Base-by-base conservation (phyloP, 1,139 yeast species). In the Zygoascus sp. region DNA sequence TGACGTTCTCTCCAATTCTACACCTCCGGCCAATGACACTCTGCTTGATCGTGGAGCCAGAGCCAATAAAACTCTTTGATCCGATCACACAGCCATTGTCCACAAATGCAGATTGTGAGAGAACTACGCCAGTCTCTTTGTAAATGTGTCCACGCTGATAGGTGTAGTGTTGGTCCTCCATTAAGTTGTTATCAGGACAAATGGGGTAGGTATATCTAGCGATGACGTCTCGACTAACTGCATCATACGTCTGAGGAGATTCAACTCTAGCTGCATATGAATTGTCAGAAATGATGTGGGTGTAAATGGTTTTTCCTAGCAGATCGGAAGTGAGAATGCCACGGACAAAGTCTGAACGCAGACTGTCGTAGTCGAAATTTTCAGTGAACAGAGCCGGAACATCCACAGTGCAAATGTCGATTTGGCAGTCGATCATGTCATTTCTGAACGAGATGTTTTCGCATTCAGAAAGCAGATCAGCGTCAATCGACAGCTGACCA, bases 321-420 rank as follows among this genome's bases (percentile, higher is more conserved):
- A 92, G 76, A 66, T 92, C 99, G 44, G 95, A 84, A 11, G 95
- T 83, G 51, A 94, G 74, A 25, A 92, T 94, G 45, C 97, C 97
- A 58, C 80, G 83, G 25, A 92, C 85, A 62, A 92, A 92, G 67
- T 92, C 98, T 39, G 76, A 73, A 66, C 99, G 77, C 54, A 92
- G 73, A 50, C 79, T 72, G 64, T 90, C 96, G 65, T 90, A 92
- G 68, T 92, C 99, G 59, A 92, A 92, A 64, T 92, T 90, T 61
- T 92, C 99, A 58, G 88, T 95, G 68, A 90, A 92, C 51, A 92
- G 81, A 21, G 95, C 95, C 1, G 97, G 97, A 23, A 94, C 96
- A 57, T 84, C 90, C 1, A 95, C 90, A 6, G 97, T 75, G 66
- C 99, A 92, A 51, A 92, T 88, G 68, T 92, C 98, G 50, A 92